Base-by-base conservation (phyloP, 768 basidiomycete species). In the Phylloporus sp. region DNA sequence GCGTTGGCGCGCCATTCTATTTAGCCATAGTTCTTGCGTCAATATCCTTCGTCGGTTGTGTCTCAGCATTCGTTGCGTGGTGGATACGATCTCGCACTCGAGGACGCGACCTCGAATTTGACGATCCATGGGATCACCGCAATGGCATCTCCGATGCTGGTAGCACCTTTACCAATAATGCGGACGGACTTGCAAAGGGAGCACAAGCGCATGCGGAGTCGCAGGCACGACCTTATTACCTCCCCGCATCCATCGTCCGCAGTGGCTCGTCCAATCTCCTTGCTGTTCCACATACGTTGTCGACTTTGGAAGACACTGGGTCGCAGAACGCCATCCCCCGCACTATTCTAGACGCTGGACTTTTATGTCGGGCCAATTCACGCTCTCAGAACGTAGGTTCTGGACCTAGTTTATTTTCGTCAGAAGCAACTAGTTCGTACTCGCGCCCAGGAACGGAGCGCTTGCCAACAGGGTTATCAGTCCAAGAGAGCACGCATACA, bases 31-130 rank as follows among this genome's bases (percentile, higher is more conserved):
- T 72, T n/a, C 66, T 82, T 4, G 81, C 76, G 28, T 65, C 66
- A 0, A 71, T 84, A 52, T 70, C 73, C 16, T 69, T 73, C 29
- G 54, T 80, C 44, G 76, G 77, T 6, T 70, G 73, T 46, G 38
- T 81, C 29, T 62, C 75, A 15, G 74, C 78, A 34, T 56, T 81
- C n/a, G 59, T 79, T 28, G 75, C 78, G 1, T 80, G 76, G 75
- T 72, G 69, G 53, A 61, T 82, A 50, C 74, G 80, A 32, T 58
- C 73, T 8, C 71, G 74, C 46, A 50, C 67, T 44, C 70, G 70
- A 44, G 68, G 65, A 46, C 70, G 68, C 12, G 67, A 69, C 35
- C 61, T 72, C n/a, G 66, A 69, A 27, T 54, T 53, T 5, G 57
- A 62, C 9, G 64, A 71, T 20, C 64, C 68, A 10, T 62, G 66